Conservation (phyloP, 331 rosid genomes). For the Pyracantha coccinea region DNA sequence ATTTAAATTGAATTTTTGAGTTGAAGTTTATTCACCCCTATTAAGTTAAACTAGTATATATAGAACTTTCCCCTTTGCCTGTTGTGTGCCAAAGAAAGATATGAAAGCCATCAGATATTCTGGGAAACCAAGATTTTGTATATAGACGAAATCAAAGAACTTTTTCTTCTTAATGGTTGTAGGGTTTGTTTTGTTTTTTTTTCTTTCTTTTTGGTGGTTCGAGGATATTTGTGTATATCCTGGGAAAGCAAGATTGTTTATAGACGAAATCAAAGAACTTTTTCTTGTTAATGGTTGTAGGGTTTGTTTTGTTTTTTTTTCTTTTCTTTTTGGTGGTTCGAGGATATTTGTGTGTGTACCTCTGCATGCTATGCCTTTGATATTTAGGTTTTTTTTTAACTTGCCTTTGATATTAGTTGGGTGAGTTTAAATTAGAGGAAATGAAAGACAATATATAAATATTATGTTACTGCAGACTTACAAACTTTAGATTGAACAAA, state of each 20-base stretch:
- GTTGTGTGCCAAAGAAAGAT: not conserved
- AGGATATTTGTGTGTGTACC: not conserved
- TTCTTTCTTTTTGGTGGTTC: not conserved
- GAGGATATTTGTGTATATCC: not conserved
- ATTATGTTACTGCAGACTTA: no score
- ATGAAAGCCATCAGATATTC: not conserved
- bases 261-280: not conserved
- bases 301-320: not conserved
- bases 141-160: not conserved
- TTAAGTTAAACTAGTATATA: no score
- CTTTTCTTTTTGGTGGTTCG: not conserved
- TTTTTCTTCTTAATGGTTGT: not conserved
- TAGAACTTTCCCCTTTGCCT: no score
- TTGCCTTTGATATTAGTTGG: no score
- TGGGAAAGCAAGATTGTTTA: not conserved
- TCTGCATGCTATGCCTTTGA: not conserved
- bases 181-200: not conserved
- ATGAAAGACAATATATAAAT: no score
- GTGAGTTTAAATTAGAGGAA: no score
- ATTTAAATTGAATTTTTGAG: no score
- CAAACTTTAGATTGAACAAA: no score
- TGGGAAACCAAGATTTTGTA: not conserved
- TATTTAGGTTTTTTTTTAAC: no score
- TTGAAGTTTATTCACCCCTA: no score
- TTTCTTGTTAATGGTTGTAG: not conserved